Base-by-base conservation (phyloP, 306 rosid genomes). In the Hippophae rhamnoides region DNA sequence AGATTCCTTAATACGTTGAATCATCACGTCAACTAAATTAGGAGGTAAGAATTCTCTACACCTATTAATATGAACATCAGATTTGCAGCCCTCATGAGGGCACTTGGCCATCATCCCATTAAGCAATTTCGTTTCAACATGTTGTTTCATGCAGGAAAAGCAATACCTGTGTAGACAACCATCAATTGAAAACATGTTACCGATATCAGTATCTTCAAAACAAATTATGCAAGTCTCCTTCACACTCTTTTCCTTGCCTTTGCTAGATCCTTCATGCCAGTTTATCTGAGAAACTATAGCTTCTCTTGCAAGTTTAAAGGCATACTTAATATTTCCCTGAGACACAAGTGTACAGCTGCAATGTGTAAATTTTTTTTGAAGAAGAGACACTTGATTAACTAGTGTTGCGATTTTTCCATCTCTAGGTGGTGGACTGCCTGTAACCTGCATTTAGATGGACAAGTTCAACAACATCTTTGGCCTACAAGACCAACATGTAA, bases 101-200 rank as follows among this genome's bases (percentile, higher is more conserved):
- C 95, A 89, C 59, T 68, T 83, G 6, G 90, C 85, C 66, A 70
- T 44, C 66, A 74, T 75, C 57, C 89, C 90, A 27, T 72, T 61
- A 49, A 81, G 85, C 67, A 86, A 75, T 73, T 83, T 81, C 67
- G 76, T 90, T 70, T 86, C 97, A 43, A 83, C 84, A 61, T 89
- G 89, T 56, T 78, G 89, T 66, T 78, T 83, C 90, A 86, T 79
- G 75, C 97, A 89, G 18, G 94, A 75, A 62, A 77, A 72, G 80
- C 96, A 89, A 66, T 73, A 89, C 45, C 77, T 65, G 76, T 89
- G 97, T 6, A 63, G 73, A 69, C 97, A 89, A 50, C 72, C 89
- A 75, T 78, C 90, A 48, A 89, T 80, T 0, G 81, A 74, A 70
- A 89, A 77, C 72, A 89, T 66, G 52, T 56, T 60, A 76, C 49